Evolutionary conservation across 345 rosid genomes (phyloP), one percentile per base, ranked within the genome.

Genomic region (Acer campestre): DNA sequence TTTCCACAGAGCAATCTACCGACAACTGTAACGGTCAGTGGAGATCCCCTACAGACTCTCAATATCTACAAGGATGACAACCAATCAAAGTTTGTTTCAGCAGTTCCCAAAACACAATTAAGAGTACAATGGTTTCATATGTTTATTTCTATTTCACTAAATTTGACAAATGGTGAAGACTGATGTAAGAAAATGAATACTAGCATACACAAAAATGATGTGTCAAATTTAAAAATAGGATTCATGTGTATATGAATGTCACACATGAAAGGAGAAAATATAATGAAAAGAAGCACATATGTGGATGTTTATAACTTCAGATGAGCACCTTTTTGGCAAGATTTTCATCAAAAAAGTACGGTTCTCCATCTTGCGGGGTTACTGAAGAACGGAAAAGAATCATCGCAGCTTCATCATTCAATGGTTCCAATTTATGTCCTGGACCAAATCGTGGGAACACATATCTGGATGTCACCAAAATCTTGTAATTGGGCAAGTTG

Each of bases 381-480:
- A 89, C 86, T n/a, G 80, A 74, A 1, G 73, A 62, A 46, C 13
- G 59, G 61, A 93, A 89, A 77, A 91, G 89, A 58, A 75, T 55
- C 77, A 23, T 62, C 0, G 94, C 85, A 71, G 86, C 81, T 61
- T 79, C 63, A 29, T 73, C 74, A 58, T 78, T 71, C 73, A 89
- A 74, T 44, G 87, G 85, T 7, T 81, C 67, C 80, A 91, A 58
- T 69, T 25, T 61, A 80, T 84, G 67, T 3, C 29, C 75, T 9
- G 44, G 35, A 13, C 77, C 84, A 58, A 85, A 88, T 49, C 75
- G 29, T 17, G 75, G 90, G 56, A 90, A 88, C 3, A 9, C 74
- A 68, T 6, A 85, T 55, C 92, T 86, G 73, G 97, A 93, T 55
- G 93, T 89, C 78, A 89, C 93, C 82, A 92, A 42, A 35, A 92